Conservation (phyloP, 208 protist species). For the Leishmania major region DNA sequence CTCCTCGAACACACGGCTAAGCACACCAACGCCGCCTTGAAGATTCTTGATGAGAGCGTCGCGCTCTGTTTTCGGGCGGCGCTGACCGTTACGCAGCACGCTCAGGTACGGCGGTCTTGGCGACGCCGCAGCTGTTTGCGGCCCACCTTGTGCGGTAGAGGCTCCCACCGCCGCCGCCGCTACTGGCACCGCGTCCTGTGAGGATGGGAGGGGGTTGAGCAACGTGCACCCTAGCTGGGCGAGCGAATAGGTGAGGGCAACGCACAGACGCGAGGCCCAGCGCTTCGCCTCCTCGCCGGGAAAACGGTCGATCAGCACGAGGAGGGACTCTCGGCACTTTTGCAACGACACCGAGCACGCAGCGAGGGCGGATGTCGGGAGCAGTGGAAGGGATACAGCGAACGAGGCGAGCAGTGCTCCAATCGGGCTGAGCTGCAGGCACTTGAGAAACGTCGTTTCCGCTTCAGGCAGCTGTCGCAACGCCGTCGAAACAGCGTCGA, state of each 20-base stretch:
- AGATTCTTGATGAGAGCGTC: slow-evolving; percentile 85
- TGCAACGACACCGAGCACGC: slow-evolving; percentile 53
- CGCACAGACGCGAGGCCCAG: slow-evolving; percentile 61
- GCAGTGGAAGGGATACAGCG: slow-evolving; percentile 69
- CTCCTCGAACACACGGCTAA: slow-evolving; percentile 70
- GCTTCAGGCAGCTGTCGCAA: slow-evolving; percentile 51
- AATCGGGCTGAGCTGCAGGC: slow-evolving; percentile 68
- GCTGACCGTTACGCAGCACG: slow-evolving; percentile 66
- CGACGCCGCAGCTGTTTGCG: neutral
- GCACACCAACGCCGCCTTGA: slow-evolving; percentile 76
- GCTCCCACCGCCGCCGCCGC: neutral
- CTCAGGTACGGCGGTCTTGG: slow-evolving; percentile 37
- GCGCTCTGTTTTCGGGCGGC: slow-evolving; percentile 65
- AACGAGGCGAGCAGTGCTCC: slow-evolving; percentile 82
- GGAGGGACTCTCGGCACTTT: slow-evolving; percentile 69
- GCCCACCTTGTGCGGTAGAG: slow-evolving; percentile 8
- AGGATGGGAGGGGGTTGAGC: slow-evolving; percentile 29
- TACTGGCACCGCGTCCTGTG: slow-evolving; percentile 4
- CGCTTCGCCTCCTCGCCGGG: slow-evolving; percentile 17
- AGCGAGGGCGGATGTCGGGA: slow-evolving; percentile 62
- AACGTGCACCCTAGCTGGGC: slow-evolving; percentile 76
- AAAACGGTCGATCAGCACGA: slow-evolving; percentile 49
- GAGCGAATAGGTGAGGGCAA: slow-evolving; percentile 76
- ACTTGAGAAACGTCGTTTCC: slow-evolving; percentile 39
- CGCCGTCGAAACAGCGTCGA: slow-evolving; percentile 53